Evolutionary conservation across 169 alveolate genomes (phyloP), one percentile per base, ranked within the genome.

Genomic region (Plasmodium relictum): DNA sequence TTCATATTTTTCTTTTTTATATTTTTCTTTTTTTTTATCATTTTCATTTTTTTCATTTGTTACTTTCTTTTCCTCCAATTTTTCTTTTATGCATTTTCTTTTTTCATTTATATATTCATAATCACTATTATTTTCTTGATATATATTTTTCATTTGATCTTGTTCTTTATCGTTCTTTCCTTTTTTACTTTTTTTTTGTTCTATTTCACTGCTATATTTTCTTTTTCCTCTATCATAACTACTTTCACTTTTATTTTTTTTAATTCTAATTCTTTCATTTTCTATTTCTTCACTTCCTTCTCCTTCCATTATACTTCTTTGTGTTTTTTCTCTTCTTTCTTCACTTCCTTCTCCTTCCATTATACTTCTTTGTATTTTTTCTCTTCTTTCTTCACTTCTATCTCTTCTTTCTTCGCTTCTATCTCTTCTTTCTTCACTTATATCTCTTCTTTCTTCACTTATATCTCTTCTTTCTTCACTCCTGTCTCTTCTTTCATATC

Each of bases 11-110:
- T 24, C 42, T 22, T 61, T 24, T 61, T 61, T 24, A 1, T 7
- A 22, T 61, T 61, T 61, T 6, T 2, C 70, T 10, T 20, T 37
- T 65, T 65, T 39, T 39, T 22, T 56, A 14, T 65, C 73, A 20
- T 62, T 48, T 31, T 72, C 71, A 12, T 42, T 31, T 72, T 59
- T 31, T 12, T 16, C 69, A 68, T 10, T 68, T 39, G 1, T 68
- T 24, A 14, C 50, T 14, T 7, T 68, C 59, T 58, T 68, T 42
- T 26, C 45, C 6, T 42, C 61, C 41, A 14, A 39, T 10, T 8
- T 37, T 20, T 8, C 16, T 18, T 20, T 39, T 18, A 7, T 8
- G 2, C 12, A 22, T 62, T 37, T 31, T 22, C 45, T n/a, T 14
- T 14, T 61, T 22, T 61, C 45, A 24, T 42, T 61, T 61, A 2